These are phyloP conservation scores for Nicotiana sylvestris DNA, from an alignment of 257 asterid genomes.

Conservation along the genomic window DNA sequence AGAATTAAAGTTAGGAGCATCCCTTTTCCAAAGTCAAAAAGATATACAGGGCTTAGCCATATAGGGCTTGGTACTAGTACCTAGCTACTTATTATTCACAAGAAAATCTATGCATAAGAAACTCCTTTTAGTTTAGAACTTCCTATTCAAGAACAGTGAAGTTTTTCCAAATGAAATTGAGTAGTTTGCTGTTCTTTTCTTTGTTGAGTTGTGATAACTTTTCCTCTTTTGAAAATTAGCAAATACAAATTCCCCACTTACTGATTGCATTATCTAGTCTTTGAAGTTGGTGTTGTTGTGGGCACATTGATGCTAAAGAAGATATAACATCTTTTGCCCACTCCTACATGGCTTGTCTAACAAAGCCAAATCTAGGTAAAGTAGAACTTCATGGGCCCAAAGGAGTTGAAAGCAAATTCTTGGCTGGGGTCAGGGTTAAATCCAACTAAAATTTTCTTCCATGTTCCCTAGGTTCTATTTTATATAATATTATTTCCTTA, in stretches of 20 bases:
- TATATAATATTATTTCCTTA: too few relatives aligned
- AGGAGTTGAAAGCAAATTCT: neutral
- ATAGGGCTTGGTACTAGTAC: neutral
- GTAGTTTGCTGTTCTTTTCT: neutral
- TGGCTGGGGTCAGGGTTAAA: conserved; percentile 1
- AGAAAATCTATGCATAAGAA: neutral
- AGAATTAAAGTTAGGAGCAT: neutral
- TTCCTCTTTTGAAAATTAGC: neutral
- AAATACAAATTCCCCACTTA: neutral
- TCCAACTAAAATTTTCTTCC: neutral
- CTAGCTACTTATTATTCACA: too few relatives aligned
- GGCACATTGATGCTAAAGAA: conserved; percentile 4
- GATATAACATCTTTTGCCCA: conserved; percentile 2
- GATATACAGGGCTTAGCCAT: neutral
- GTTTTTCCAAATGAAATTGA: neutral
- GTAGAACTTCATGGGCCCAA: conserved; percentile 4
- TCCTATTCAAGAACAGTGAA: neutral
- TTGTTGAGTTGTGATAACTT: neutral
- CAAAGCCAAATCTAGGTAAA: conserved; percentile 13
- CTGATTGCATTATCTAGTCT: neutral
- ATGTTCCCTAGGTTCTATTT: too few relatives aligned
- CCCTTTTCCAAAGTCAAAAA: neutral
- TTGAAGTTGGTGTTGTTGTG: neutral
- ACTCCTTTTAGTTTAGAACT: neutral
- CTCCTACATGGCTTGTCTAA: conserved; percentile 11